Base-by-base conservation (phyloP, 73 alveolate genomes). In the Paramecium biaurelia region DNA sequence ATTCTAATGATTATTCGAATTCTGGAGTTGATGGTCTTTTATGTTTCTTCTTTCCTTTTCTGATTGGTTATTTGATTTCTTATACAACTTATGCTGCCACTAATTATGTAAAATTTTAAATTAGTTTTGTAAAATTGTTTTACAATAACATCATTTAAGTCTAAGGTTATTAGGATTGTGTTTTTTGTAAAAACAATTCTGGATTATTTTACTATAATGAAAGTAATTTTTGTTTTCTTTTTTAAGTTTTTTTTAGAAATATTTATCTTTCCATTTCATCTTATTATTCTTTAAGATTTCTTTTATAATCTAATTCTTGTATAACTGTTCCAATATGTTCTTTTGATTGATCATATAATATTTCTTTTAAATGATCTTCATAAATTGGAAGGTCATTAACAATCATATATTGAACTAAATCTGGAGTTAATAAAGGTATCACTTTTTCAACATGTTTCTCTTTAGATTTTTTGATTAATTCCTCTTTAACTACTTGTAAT, bases 21-120 rank as follows among this genome's bases (percentile, higher is more conserved):
- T 74, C 87, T 30, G 90, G 90, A 41, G 90, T 79, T 5, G 70
- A 79, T 42, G 90, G 90, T 42, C 90, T 2, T 42, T 38, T 42
- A 79, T 21, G 72, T 79, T 41, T 79, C 5, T 38, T 38, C 76
- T 79, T 79, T n/a, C 41, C 34, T 24, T 47, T 79, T 23, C 70
- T 47, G 30, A 30, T 24, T 42, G 70, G 56, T 14, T 41, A 45
- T 9, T 79, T 79, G 5, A 79, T 47, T 42, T 32, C 72, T 45
- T 42, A 32, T 2, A 47, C 90, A 43, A 79, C 90, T 45, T 79
- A 14, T 23, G 42, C 72, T 30, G 90, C 90, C 2, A 79, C 72
- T 18, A 53, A 53, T 53, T 53, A 18, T n/a, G 68, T 53, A 18
- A 53, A 53, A 18, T 53, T 53, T 53, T 53, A 15, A 18, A 53